A percentile compares a stretch with the other conserved stretches of the same genome.
Conservation (phyloP, 2,329 filamentous ascomycete species). For the Metarhizium guizhouense region DNA sequence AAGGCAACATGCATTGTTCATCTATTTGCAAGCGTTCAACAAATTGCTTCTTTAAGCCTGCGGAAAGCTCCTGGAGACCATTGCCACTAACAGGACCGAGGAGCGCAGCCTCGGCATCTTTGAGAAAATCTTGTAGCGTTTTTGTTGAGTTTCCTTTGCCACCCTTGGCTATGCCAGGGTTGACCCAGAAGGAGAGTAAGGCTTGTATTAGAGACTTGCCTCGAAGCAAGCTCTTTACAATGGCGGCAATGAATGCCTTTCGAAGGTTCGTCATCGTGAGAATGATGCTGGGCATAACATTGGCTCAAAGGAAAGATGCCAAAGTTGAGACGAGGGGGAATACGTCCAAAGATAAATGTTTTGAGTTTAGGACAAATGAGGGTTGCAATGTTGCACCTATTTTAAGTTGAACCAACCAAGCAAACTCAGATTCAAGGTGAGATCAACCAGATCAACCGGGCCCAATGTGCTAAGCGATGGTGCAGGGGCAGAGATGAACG, state of each 20-base stretch:
- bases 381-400: background rate
- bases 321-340: background rate
- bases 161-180: conserved; percentile 26
- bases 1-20: conserved; percentile 54
- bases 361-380: background rate
- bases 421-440: background rate
- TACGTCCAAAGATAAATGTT: background rate
- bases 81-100: conserved; percentile 37
- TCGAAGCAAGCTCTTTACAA: conserved; percentile 47
- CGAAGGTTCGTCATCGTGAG: conserved; percentile 49
- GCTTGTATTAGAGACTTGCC: conserved; percentile 52
- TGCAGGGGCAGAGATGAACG: background rate
- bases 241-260: conserved; percentile 43
- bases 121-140: conserved; percentile 43
- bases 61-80: conserved; percentile 36
- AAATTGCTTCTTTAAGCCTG: conserved; percentile 45
- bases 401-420: background rate
- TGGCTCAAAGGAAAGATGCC: conserved; percentile 9
- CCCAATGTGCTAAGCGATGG: background rate
- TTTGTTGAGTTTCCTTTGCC: conserved; percentile 14
- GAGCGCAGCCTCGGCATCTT: conserved; percentile 45
- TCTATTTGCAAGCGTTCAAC: conserved; percentile 41
- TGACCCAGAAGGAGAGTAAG: conserved; percentile 45
- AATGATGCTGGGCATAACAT: conserved; percentile 42
- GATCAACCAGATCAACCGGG: background rate